Conservation (phyloP, 2,329 filamentous ascomycete genomes). For the Dactylonectria estremocensis region DNA sequence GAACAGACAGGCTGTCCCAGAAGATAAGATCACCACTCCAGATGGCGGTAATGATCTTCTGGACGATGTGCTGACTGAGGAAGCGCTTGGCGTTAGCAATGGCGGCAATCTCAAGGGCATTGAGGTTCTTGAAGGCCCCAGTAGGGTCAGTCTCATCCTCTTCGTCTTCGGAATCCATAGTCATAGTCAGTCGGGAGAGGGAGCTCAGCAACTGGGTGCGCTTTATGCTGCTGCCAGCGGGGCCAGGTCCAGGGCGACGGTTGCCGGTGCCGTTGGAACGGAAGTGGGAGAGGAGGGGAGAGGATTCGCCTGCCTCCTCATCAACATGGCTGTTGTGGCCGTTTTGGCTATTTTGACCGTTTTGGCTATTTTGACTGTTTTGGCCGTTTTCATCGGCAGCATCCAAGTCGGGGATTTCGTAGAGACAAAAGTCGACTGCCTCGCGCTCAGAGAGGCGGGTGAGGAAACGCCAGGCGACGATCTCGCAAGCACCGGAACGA, state of each 20-base stretch:
- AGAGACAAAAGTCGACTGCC: constrained; percentile 81
- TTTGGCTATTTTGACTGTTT: constrained; percentile 37
- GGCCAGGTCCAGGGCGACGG: constrained; percentile 38
- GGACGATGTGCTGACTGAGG: constrained; percentile 83
- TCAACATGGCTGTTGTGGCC: constrained; percentile 41
- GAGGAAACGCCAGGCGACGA: constrained; percentile 85
- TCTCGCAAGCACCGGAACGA: constrained; percentile 82
- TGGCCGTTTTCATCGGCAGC: constrained; percentile 42
- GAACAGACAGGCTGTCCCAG: constrained; percentile 83
- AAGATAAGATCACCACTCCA: constrained; percentile 92
- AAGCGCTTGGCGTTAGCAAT: constrained; percentile 89
- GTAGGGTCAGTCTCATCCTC: constrained; percentile 73
- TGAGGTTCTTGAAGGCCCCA: constrained; percentile 82
- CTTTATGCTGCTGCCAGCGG: constrained; percentile 59
- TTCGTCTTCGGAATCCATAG: constrained; percentile 54
- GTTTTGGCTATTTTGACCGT: constrained; percentile 37
- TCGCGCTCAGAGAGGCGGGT: constrained; percentile 80
- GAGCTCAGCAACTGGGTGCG: constrained; percentile 67
- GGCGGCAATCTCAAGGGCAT: constrained; percentile 89
- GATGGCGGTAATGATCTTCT: constrained; percentile 86
- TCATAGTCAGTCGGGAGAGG: constrained; percentile 67
- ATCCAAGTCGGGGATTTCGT: constrained; percentile 73
- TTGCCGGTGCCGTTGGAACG: constrained; percentile 47
- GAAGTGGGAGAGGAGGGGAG: constrained; percentile 61
- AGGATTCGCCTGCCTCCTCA: constrained; percentile 64